These are phyloP conservation scores for Fusarium metavorans DNA, from an alignment of 2,329 filamentous ascomycete genomes.

Conservation along the genomic window DNA sequence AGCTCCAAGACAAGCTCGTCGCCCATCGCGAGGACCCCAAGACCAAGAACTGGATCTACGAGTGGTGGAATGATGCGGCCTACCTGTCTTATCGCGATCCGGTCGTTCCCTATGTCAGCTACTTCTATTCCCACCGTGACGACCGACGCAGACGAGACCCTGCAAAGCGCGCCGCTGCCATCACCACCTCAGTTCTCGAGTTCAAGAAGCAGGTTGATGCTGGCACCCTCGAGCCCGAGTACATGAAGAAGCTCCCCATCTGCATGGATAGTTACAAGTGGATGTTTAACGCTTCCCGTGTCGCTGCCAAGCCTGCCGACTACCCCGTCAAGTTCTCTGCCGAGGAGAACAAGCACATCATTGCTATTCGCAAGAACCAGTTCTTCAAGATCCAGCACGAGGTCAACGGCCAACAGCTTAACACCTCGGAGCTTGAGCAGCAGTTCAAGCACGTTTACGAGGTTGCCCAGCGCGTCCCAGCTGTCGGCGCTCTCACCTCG, in stretches of 20 bases:
- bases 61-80: slow-evolving; percentile 98
- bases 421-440: slow-evolving; percentile 87
- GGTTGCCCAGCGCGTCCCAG: slow-evolving; percentile 75
- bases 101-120: slow-evolving; percentile 97
- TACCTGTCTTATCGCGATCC: slow-evolving; percentile 96
- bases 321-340: slow-evolving; percentile 83
- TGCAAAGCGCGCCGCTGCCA: slow-evolving; percentile 90
- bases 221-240: slow-evolving; percentile 90
- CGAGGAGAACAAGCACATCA: slow-evolving; percentile 84
- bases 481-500: slow-evolving; percentile 87
- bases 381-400: slow-evolving; percentile 94
- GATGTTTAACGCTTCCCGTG: slow-evolving; percentile 97
- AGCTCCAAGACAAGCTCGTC: slow-evolving; percentile 88
- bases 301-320: slow-evolving; percentile 85
- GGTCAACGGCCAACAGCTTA: slow-evolving; percentile 85
- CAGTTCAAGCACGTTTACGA: slow-evolving; percentile 90
- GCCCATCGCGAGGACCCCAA: slow-evolving; percentile 83
- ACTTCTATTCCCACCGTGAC: slow-evolving; percentile 99
- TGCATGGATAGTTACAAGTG: slow-evolving; percentile 99
- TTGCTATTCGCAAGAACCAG: slow-evolving; percentile 94
- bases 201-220: slow-evolving; percentile 94
- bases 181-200: slow-evolving; percentile 85
- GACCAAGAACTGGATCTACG: slow-evolving; percentile 91
- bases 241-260: slow-evolving; percentile 97
- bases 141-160: slow-evolving; percentile 90